phyloP scores from a whole-genome alignment of 1,284 basidiomycete genomes.

The Marasmius tenuissimus region DNA sequence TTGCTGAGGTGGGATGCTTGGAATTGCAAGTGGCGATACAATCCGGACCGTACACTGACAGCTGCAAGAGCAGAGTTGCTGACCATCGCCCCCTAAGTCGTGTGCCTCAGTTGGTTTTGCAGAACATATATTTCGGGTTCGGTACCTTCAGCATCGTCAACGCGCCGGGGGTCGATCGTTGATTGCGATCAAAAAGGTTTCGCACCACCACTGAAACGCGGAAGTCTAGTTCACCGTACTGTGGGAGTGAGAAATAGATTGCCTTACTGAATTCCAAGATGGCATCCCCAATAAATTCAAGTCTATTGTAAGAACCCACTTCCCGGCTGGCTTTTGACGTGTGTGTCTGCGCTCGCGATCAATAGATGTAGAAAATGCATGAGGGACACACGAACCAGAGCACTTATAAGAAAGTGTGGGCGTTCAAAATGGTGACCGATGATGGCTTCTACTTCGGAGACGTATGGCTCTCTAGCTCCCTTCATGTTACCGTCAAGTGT shows the following conservation, averaged over 20 bases:
- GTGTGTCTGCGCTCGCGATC: constrained; percentile 53
- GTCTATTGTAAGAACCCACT: constrained; percentile 62
- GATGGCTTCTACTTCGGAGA: constrained; percentile 59
- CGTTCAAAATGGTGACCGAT: constrained; percentile 60
- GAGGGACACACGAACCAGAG: background rate
- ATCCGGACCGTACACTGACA: constrained; percentile 64
- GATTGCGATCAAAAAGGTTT: constrained; percentile 65
- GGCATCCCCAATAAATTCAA: constrained; percentile 83
- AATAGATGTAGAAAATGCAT: constrained; percentile 2
- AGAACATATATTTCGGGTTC: background rate
- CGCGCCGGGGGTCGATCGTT: constrained; percentile 63
- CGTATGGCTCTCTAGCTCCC: constrained; percentile 41
- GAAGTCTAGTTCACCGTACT: background rate
- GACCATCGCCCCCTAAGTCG: constrained; percentile 71
- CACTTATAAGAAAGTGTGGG: constrained; percentile 43
- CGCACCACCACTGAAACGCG: constrained; percentile 59
- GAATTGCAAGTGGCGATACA: constrained; percentile 61
- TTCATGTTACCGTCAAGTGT: constrained; percentile 34
- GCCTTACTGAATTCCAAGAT: constrained; percentile 74
- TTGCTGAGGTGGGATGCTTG: constrained; percentile 51
- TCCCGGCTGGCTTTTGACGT: constrained; percentile 55
- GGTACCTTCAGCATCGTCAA: constrained; percentile 74
- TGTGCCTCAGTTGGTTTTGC: no score
- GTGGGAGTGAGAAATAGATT: constrained; percentile 10
- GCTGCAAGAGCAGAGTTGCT: constrained; percentile 75